Conservation (phyloP, 2,329 filamentous ascomycete genomes). For the Colletotrichum orbiculare region DNA sequence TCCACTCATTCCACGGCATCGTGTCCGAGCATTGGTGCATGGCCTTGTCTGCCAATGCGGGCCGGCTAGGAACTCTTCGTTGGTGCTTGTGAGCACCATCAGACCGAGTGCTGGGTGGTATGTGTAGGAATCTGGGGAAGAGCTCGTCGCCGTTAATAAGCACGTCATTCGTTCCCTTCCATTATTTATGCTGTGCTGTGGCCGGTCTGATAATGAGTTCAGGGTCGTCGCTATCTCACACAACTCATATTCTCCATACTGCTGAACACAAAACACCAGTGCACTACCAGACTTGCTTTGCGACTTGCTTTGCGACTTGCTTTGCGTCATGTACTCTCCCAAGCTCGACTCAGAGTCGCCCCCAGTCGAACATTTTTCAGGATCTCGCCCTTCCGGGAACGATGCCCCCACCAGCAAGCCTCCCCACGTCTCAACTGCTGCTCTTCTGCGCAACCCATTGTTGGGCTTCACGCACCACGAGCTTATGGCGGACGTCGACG, state of each 20-base stretch:
- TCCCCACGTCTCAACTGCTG: slow-evolving; percentile 38
- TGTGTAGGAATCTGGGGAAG: neutral
- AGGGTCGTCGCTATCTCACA: neutral
- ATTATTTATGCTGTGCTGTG: neutral
- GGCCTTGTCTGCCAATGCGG: slow-evolving; percentile 10
- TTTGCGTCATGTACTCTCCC: slow-evolving; percentile 19
- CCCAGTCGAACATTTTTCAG: slow-evolving; percentile 6
- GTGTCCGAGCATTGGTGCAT: slow-evolving; percentile 16
- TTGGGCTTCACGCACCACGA: slow-evolving; percentile 43
- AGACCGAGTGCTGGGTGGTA: too few species aligned
- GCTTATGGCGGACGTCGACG: slow-evolving; percentile 48
- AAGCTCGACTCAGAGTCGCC: slow-evolving; percentile 30
- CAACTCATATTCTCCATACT: neutral
- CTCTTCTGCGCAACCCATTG: slow-evolving; percentile 46
- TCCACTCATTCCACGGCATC: slow-evolving; percentile 28
- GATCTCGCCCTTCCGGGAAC: slow-evolving; percentile 17
- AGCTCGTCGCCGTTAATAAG: neutral
- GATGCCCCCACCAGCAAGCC: slow-evolving; percentile 10
- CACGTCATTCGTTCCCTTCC: neutral
- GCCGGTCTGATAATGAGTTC: neutral
- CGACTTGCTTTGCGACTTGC: neutral
- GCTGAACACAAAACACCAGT: too few species aligned
- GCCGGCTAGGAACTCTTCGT: slow-evolving; percentile 6
- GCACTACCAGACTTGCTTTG: too few species aligned
- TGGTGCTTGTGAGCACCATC: neutral